Base-by-base conservation (phyloP, 495 filamentous ascomycete species). In the Penicillium cosmopolitanum region DNA sequence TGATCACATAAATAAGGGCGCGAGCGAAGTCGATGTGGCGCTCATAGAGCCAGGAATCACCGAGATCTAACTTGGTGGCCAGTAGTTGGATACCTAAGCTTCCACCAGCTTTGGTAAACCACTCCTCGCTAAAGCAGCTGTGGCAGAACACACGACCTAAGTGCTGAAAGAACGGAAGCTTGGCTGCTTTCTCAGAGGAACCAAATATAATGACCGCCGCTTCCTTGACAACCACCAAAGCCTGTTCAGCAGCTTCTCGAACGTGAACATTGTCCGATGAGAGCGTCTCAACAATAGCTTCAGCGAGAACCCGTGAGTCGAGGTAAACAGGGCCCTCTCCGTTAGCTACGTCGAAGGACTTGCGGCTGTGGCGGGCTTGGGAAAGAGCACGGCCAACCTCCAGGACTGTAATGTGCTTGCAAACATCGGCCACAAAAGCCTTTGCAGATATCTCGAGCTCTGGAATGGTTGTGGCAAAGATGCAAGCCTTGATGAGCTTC, bases 101-200 rank as follows among this genome's bases (percentile, higher is more conserved):
- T 15, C 96, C 96, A 57, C 93, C 94, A 18, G 91, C 87, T 67
- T 99, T 99, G 13, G 92, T 90, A 66, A 93, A 98, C 96, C 96
- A 99, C 61, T 98, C 93, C 69, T 97, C 93, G 63, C 93, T 91
- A 58, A 97, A 89, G 68, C 96, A 99, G 60, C 90, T 90, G 71
- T 99, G 96, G 63, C 89, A 92, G 73, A 97, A 97, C 0, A 86
- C 84, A 56, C 85, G 87, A 19, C 87, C 85, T 11, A 98, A 77
- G 66, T 92, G 87, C 58, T 81, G 78, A 74, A 97, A 99, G 73
- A 97, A 92, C 1, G 85, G 83, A 10, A 98, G 77, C 52, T 85
- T 84, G 12, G 87, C 80, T 10, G 91, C 85, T 42, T 87, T 80
- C n/a, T 82, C 80, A 8, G 84, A 72, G 12, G 84, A 83, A 15